Evolutionary conservation across 306 rosid species (phyloP).

Genomic region (Castanopsis chinensis): DNA sequence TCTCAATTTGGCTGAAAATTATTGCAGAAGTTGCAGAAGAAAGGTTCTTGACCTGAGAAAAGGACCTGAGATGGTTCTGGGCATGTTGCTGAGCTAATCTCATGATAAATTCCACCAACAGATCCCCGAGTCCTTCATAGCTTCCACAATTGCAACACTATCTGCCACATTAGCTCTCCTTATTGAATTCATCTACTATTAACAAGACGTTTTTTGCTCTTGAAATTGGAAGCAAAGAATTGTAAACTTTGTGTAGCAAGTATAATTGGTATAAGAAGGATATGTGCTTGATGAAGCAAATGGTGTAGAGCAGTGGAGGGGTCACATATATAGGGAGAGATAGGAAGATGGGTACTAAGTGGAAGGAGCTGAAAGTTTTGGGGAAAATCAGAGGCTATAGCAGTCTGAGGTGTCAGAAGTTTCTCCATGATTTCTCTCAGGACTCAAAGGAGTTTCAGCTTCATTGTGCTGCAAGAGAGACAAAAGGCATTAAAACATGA

Average conservation of each 20-base stretch:
- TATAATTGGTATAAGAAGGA: not conserved
- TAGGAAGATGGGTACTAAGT: no score
- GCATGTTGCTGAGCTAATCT: not conserved
- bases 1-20: slow-evolving; percentile 25
- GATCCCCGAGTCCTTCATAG: not conserved
- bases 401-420: not conserved
- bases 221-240: not conserved
- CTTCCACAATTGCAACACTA: slow-evolving; percentile 37
- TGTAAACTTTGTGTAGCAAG: not conserved
- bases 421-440: no score
- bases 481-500: no score
- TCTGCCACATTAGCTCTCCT: slow-evolving; percentile 24
- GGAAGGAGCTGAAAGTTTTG: not conserved
- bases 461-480: not conserved
- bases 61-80: not conserved
- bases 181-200: slow-evolving; percentile 18
- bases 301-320: not conserved
- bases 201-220: not conserved
- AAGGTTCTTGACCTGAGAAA: not conserved
- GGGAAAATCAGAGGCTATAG: not conserved
- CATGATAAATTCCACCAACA: not conserved
- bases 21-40: slow-evolving; percentile 33
- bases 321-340: slow-evolving; percentile 12
- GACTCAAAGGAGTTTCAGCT: no score
- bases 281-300: not conserved